Evolutionary conservation across 2,329 filamentous ascomycete genomes (phyloP).

Genomic region (Colletotrichum lentis): DNA sequence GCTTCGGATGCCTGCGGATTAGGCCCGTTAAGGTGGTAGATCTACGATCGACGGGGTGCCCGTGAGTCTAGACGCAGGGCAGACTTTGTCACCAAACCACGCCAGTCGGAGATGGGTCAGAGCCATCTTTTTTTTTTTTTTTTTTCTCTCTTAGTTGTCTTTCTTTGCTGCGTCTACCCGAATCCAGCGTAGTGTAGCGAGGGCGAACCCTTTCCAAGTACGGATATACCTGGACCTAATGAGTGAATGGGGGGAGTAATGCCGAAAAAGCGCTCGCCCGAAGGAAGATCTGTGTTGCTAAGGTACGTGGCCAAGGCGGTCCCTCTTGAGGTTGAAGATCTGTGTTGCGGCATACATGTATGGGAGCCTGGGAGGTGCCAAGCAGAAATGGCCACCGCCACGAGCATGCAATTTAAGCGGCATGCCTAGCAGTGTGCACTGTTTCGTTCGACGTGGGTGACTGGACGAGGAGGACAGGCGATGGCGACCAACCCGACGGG

Average conservation of each 20-base stretch:
- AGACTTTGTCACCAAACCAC: conserved; percentile 25
- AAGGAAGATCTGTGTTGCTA: too few species aligned
- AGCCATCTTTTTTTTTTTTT: conserved; percentile 10
- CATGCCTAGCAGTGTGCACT: not conserved
- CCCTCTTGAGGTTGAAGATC: too few species aligned
- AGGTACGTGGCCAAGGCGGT: too few species aligned
- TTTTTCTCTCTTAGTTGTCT: conserved; percentile 1
- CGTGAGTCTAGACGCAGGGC: conserved; percentile 32
- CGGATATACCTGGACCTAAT: conserved; percentile 4
- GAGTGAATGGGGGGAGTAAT: conserved; percentile 4
- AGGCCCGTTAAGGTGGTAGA: conserved; percentile 29
- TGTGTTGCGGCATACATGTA: too few species aligned
- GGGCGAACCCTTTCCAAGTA: not conserved
- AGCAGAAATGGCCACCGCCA: not conserved
- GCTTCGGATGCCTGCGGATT: conserved; percentile 30
- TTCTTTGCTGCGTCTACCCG: conserved; percentile 26
- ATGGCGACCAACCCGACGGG: conserved; percentile 7
- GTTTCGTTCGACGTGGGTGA: not conserved
- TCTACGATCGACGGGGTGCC: conserved; percentile 36
- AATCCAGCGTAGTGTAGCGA: conserved; percentile 29
- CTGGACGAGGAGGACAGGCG: not conserved
- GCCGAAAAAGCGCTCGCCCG: conserved; percentile 15
- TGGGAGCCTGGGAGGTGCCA: too few species aligned
- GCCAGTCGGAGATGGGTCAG: conserved; percentile 13
- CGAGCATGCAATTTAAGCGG: conserved; percentile 21